Percentiles rank a stretch among this genome's conserved stretches.
Conservation (phyloP, 352 stramenopile species). For the Pythium folliculosum region DNA sequence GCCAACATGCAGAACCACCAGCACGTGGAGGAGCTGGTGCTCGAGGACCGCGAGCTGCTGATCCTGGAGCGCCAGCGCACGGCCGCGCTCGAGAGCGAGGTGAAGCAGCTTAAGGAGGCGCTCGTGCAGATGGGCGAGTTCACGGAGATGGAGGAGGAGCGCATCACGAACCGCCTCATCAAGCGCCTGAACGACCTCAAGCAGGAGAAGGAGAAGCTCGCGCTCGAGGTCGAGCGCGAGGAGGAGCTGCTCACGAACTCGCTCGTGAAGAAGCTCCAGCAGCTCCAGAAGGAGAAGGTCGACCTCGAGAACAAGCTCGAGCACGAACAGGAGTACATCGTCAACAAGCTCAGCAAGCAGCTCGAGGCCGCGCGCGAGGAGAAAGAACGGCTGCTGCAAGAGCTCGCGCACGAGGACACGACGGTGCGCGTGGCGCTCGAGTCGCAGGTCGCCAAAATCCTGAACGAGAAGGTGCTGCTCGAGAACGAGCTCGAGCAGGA, state of each 20-base stretch:
- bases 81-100: constrained; percentile 63
- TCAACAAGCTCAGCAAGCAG: constrained; percentile 90
- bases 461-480: constrained; percentile 82
- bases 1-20: constrained; percentile 31
- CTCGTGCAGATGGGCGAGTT: constrained; percentile 82
- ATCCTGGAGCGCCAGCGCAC: constrained; percentile 77
- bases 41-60: constrained; percentile 61
- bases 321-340: constrained; percentile 91
- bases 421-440: constrained; percentile 65
- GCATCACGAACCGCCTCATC: constrained; percentile 83
- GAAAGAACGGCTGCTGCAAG: constrained; percentile 67
- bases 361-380: constrained; percentile 68
- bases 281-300: constrained; percentile 88
- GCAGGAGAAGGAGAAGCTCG: constrained; percentile 88
- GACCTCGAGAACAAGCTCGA: constrained; percentile 92
- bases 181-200: constrained; percentile 80
- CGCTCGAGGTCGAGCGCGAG: constrained; percentile 87
- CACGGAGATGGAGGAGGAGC: constrained; percentile 84
- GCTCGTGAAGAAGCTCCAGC: constrained; percentile 88
- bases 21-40: constrained; percentile 19
- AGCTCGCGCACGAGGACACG: constrained; percentile 71
- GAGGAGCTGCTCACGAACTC: constrained; percentile 91
- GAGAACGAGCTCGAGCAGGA: constrained; percentile 89
- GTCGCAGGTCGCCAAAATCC: constrained; percentile 78
- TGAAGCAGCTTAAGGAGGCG: constrained; percentile 63